Evolutionary conservation across 2,329 filamentous ascomycete genomes (phyloP).

Genomic region (Exophiala oligosperma): DNA sequence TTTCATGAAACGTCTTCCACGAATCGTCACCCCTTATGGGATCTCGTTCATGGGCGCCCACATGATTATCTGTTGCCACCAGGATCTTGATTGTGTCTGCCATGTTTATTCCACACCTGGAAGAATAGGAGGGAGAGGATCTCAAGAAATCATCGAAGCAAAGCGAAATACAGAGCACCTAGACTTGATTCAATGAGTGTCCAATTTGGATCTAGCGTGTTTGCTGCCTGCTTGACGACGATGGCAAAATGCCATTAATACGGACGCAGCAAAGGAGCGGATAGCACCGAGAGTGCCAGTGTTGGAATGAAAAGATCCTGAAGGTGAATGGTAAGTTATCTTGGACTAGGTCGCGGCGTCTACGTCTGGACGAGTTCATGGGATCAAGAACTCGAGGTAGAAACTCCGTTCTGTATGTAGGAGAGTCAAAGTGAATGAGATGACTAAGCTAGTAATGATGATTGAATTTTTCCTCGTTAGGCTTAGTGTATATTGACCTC

Average conservation of each 20-base stretch:
- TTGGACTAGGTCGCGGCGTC: too few species aligned
- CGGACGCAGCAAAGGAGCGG: not conserved
- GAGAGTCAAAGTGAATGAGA: not conserved
- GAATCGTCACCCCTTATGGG: slow-evolving; percentile 94
- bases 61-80: slow-evolving; percentile 94
- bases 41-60: slow-evolving; percentile 92
- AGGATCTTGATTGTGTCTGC: slow-evolving; percentile 92
- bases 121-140: not conserved
- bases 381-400: not conserved
- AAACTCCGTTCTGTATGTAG: not conserved
- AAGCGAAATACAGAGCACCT: not conserved
- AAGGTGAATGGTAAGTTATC: too few species aligned
- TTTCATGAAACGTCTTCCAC: slow-evolving; percentile 93
- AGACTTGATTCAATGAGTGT: not conserved
- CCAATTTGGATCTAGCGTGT: slow-evolving; percentile 1
- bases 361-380: not conserved
- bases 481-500: too few species aligned
- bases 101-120: slow-evolving; percentile 35
- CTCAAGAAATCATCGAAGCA: not conserved
- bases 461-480: too few species aligned
- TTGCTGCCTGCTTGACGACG: slow-evolving; percentile 10
- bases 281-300: not conserved
- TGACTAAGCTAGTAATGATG: not conserved
- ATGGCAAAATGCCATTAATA: not conserved
- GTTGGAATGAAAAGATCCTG: not conserved